Conservation (phyloP, 352 stramenopile genomes). For the Phytophthora niederhauseri region DNA sequence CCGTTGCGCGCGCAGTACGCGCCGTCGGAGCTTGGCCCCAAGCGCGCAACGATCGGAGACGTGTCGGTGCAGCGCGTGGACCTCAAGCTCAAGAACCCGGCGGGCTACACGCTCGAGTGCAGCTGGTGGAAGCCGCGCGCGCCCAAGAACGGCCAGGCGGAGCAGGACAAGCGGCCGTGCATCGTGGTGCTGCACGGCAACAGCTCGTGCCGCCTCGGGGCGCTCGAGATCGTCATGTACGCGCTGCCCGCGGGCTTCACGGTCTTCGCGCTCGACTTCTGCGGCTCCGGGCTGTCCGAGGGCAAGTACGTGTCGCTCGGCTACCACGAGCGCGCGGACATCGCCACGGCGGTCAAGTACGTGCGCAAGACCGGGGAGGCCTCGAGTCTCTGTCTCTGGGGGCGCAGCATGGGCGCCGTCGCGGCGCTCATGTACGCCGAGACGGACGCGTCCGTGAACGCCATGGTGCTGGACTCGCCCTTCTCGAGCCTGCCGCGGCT, state of each 20-base stretch:
- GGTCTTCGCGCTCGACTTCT: conserved; percentile 85
- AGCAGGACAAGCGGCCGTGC: conserved; percentile 59
- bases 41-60: conserved; percentile 55
- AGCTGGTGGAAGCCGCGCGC: conserved; percentile 82
- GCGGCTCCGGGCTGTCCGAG: conserved; percentile 73
- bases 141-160: background rate
- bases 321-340: conserved; percentile 79
- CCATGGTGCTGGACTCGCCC: conserved; percentile 84
- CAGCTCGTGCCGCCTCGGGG: conserved; percentile 77
- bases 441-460: conserved; percentile 60
- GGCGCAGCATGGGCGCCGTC: conserved; percentile 82
- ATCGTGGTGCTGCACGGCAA: conserved; percentile 88
- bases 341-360: conserved; percentile 74
- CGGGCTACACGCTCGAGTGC: conserved; percentile 79
- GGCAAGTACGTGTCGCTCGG: conserved; percentile 88
- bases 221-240: conserved; percentile 79
- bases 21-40: conserved; percentile 67
- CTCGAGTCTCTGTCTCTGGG: conserved; percentile 77
- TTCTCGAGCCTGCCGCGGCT: conserved; percentile 81
- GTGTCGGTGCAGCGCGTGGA: conserved; percentile 72
- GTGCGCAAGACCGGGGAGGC: conserved; percentile 54
- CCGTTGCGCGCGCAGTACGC: conserved; percentile 70
- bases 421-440: conserved; percentile 74
- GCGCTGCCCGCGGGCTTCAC: conserved; percentile 79
- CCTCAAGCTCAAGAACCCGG: conserved; percentile 76